Conservation (phyloP, 2,329 filamentous ascomycete species). For the Aspergillus piperis region DNA sequence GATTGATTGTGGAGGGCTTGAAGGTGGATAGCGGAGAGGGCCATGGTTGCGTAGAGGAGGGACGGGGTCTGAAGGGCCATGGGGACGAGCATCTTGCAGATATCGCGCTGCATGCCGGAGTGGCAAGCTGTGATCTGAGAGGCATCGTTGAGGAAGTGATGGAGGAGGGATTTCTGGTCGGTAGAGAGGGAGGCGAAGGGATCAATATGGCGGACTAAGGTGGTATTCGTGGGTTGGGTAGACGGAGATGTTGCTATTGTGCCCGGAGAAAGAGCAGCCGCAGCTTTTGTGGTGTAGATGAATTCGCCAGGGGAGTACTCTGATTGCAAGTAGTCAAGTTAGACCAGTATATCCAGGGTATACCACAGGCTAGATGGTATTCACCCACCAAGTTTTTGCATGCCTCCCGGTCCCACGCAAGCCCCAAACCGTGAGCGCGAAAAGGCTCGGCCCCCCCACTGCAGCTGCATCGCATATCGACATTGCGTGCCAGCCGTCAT, state of each 20-base stretch:
- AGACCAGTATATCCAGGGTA: not conserved
- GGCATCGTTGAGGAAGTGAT: conserved; percentile 45
- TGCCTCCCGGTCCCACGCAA: conserved; percentile 36
- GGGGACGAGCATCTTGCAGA: conserved; percentile 47
- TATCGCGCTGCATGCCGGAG: conserved; percentile 43
- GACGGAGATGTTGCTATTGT: conserved; percentile 15
- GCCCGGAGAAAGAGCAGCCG: conserved; percentile 16
- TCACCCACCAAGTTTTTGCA: conserved; percentile 39
- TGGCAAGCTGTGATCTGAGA: conserved; percentile 46
- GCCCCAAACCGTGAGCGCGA: conserved; percentile 43
- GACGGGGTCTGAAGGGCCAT: conserved; percentile 48
- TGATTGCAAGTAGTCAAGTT: conserved; percentile 11
- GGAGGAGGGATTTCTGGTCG: conserved; percentile 40
- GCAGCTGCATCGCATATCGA: conserved; percentile 45
- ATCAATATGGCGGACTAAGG: conserved; percentile 35
- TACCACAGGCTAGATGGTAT: not conserved
- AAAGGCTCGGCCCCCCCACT: conserved; percentile 47
- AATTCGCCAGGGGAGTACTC: conserved; percentile 45
- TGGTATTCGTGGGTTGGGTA: conserved; percentile 10
- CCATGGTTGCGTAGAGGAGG: conserved; percentile 46
- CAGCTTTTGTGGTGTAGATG: conserved; percentile 38
- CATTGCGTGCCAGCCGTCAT: conserved; percentile 39
- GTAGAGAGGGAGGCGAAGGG: conserved; percentile 40
- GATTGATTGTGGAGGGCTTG: conserved; percentile 39
- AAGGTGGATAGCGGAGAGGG: conserved; percentile 46